Evolutionary conservation across 768 basidiomycete species (phyloP).

Genomic region (Psilocybe azurescens): DNA sequence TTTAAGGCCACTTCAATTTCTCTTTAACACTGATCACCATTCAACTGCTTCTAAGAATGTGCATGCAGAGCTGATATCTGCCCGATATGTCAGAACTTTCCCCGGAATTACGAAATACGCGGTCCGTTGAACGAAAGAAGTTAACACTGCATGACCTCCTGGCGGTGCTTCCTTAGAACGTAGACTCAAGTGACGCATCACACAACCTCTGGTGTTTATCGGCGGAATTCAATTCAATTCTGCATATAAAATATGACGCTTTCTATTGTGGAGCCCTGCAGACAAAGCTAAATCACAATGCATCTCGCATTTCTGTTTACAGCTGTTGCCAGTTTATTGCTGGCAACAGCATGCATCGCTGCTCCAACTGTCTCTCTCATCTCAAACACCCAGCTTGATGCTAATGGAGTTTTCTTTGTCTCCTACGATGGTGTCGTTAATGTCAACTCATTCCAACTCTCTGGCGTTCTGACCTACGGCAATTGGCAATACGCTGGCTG

Average conservation of each 20-base stretch:
- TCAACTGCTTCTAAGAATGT: too few species aligned
- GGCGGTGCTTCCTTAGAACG: background rate
- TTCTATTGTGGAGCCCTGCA: background rate
- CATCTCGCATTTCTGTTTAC: slow-evolving; percentile 7
- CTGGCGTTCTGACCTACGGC: slow-evolving; percentile 43
- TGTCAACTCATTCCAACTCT: slow-evolving; percentile 52
- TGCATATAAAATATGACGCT: background rate
- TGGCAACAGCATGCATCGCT: slow-evolving; percentile 26
- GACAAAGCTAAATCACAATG: background rate
- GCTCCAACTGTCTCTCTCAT: slow-evolving; percentile 46
- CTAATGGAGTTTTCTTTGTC: slow-evolving; percentile 47
- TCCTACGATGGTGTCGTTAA: slow-evolving; percentile 54
- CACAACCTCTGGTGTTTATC: background rate
- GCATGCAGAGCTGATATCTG: too few species aligned
- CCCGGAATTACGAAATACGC: too few species aligned
- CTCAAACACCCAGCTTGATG: slow-evolving; percentile 42
- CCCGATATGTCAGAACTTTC: too few species aligned
- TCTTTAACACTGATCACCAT: too few species aligned
- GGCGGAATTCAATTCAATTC: background rate
- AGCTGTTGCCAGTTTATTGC: slow-evolving; percentile 13
- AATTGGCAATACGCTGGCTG: slow-evolving; percentile 50
- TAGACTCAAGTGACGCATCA: background rate
- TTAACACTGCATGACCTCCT: background rate
- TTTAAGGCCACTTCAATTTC: too few species aligned
- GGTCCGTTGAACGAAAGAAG: too few species aligned